Percentiles rank a stretch among this genome's conserved stretches.
Evolutionary conservation across 1,284 basidiomycete species (phyloP).

Genomic region (Xerocomus alliaceus): DNA sequence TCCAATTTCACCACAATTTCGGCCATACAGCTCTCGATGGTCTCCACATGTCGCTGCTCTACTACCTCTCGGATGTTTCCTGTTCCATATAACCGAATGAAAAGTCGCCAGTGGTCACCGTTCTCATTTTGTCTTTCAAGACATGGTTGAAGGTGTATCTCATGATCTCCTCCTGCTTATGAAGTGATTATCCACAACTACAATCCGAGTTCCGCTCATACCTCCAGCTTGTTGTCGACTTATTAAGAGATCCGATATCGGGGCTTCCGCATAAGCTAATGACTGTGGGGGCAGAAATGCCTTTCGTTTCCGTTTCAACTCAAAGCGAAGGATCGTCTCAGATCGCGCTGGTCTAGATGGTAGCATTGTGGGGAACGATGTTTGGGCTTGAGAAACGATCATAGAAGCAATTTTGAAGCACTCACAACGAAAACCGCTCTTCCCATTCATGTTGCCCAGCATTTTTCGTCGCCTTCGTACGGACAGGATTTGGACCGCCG

Average conservation of each 20-base stretch:
- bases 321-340: constrained; percentile 31
- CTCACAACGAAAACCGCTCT: constrained; percentile 33
- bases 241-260: constrained; percentile 27
- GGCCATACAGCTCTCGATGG: constrained; percentile 24
- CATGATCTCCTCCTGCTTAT: constrained; percentile 17
- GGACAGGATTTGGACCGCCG: constrained; percentile 10
- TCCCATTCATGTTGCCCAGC: constrained; percentile 29
- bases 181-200: not conserved
- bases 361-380: not conserved
- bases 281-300: constrained; percentile 11
- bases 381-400: not conserved
- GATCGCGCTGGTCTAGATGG: constrained; percentile 16
- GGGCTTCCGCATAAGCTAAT: constrained; percentile 21
- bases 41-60: not conserved
- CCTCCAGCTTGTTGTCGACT: constrained; percentile 14
- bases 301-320: constrained; percentile 36
- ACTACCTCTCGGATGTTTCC: constrained; percentile 1
- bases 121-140: constrained; percentile 1
- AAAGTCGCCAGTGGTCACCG: constrained; percentile 23
- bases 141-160: constrained; percentile 26
- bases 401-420: not conserved
- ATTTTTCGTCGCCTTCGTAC: constrained; percentile 23
- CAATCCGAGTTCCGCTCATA: not conserved
- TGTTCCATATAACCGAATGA: constrained; percentile 27
- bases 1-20: constrained; percentile 34